Base-by-base conservation (phyloP, 306 rosid genomes). In the Cicer yamashitae region DNA sequence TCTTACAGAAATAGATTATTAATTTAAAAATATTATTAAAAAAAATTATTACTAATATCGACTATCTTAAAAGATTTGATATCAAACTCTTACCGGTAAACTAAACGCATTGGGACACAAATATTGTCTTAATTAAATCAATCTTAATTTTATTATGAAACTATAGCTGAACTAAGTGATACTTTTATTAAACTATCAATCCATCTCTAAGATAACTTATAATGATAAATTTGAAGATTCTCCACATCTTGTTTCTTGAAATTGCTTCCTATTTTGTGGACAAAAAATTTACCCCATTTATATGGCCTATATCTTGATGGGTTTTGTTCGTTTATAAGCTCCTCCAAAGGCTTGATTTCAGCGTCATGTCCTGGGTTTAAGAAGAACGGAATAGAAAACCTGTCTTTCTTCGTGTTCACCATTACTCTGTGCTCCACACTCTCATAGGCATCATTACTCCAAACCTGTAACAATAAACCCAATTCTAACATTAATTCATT, bases 401-500 rank as follows among this genome's bases (percentile, higher is more conserved):
- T 87, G 46, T 84, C 94, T 74, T 64, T 90, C 76, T 47, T 85
- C 8, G 82, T 73, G 43, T 93, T 93, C 70, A 90, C 96, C 77
- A 81, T 82, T 71, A 59, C 98, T 25, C 96, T 81, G 76, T 93
- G 98, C 63, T 93, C 96, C 77, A 86, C 90, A 43, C 94, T 90
- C 81, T 91, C 89, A 48, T 91, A 93, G 2, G 70, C 74, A 10
- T 85, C 96, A 76, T 90, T 93, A 85, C 91, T 90, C 98, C 96
- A 93, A 71, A 93, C 96, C 96, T 92, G 43, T 15, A 70, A 8
- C 20, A 25, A 67, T 53, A 51, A 9, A 6, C 8, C 51, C 66
- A 71, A 41, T 41, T 25, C 0, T 25, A 25, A 25, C 34, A 25
- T 25, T 25, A 25, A 25, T 25, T 25, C 34, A 3, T 25, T 25